These are phyloP conservation scores for Metschnikowia colocasiae DNA, from an alignment of 805 yeast species.

Conservation along the genomic window DNA sequence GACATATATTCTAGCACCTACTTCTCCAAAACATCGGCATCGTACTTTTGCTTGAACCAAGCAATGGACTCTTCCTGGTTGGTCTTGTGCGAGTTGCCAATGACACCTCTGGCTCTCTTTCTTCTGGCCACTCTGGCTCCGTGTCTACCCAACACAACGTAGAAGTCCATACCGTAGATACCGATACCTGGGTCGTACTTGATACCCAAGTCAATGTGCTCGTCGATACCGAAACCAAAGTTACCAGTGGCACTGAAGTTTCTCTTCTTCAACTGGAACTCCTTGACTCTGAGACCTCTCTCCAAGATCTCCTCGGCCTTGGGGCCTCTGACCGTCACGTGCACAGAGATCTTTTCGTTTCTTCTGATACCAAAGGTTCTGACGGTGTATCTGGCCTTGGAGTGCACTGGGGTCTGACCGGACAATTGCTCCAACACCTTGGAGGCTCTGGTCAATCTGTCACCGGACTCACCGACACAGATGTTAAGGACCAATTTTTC, in stretches of 20 bases:
- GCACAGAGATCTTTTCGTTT: slow-evolving; percentile 99
- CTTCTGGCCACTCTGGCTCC: slow-evolving; percentile 98
- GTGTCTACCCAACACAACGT: slow-evolving; percentile 98
- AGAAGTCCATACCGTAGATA: slow-evolving; percentile 99
- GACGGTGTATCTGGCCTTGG: slow-evolving; percentile 99
- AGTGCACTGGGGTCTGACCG: slow-evolving; percentile 99
- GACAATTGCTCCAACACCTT: slow-evolving; percentile 99
- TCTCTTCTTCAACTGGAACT: slow-evolving; percentile 89
- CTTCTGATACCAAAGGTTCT: slow-evolving; percentile 99
- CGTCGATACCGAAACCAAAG: slow-evolving; percentile 99
- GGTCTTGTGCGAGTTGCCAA: slow-evolving; percentile 93
- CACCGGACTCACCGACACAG: slow-evolving; percentile 99
- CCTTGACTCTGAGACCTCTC: slow-evolving; percentile 99
- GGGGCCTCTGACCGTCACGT: slow-evolving; percentile 99
- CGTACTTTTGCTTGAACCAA: slow-evolving; percentile 99
- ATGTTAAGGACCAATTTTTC: slow-evolving; percentile 99
- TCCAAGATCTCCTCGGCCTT: slow-evolving; percentile 97
- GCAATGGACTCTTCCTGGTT: slow-evolving; percentile 88
- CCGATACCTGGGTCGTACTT: slow-evolving; percentile 99
- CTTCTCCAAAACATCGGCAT: slow-evolving; percentile 93
- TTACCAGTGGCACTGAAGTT: slow-evolving; percentile 99
- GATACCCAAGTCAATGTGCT: slow-evolving; percentile 99
- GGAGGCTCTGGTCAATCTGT: slow-evolving; percentile 99
- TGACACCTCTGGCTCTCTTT: slow-evolving; percentile 86
- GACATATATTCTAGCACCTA: slow-evolving; percentile 29